phyloP scores from a whole-genome alignment of 257 asterid genomes.

The Fraxinus americana region DNA sequence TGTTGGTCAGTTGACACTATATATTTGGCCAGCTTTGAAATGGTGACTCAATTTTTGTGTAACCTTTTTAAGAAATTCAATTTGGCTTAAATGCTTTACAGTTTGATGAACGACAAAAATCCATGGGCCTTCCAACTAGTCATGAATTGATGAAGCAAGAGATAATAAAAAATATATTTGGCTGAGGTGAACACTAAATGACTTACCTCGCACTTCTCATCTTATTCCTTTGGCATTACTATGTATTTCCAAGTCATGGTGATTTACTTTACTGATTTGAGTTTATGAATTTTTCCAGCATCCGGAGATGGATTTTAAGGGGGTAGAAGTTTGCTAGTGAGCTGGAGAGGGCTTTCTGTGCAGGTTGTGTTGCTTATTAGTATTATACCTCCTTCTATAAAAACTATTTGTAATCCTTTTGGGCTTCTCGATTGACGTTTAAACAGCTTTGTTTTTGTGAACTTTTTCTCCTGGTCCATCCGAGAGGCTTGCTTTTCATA shows the following conservation, averaged over 20 bases:
- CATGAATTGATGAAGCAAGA: too few relatives aligned
- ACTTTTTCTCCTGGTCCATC: too few relatives aligned
- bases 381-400: not conserved
- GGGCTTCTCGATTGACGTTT: not conserved
- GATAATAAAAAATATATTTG: too few relatives aligned
- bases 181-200: not conserved
- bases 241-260: not conserved
- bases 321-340: slow-evolving; percentile 52
- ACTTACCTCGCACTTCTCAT: not conserved
- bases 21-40: not conserved
- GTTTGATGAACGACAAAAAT: too few relatives aligned
- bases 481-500: not conserved
- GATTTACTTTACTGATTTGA: slow-evolving; percentile 13
- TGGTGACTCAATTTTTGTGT: too few relatives aligned
- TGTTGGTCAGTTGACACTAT: not conserved
- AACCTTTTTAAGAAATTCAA: too few relatives aligned
- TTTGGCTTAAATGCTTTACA: too few relatives aligned
- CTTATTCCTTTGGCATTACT: not conserved
- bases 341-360: not conserved
- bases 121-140: too few relatives aligned
- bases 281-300: slow-evolving; percentile 50
- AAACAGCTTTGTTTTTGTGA: not conserved
- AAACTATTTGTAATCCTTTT: not conserved
- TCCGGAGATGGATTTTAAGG: slow-evolving; percentile 76
- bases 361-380: slow-evolving; percentile 6